A percentile compares a stretch with the other conserved stretches of the same genome.
Conservation (phyloP, 257 asterid genomes). For the Solanum ossicruentum region DNA sequence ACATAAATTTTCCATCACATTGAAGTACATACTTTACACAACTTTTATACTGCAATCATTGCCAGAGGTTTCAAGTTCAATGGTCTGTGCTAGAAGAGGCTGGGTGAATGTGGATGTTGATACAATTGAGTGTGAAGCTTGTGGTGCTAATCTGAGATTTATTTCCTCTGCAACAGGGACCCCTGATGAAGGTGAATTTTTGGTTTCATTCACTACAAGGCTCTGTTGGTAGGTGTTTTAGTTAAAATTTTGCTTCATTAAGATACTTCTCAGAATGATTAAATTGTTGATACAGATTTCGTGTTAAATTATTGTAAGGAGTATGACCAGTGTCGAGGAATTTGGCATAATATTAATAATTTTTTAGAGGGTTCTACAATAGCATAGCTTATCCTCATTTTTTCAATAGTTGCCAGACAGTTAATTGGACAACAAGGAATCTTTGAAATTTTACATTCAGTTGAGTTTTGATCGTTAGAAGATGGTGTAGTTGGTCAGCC, state of each 20-base stretch:
- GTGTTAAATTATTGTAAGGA: not conserved
- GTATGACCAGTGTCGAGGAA: not conserved
- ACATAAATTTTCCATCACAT: not conserved
- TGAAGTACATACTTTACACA: not conserved
- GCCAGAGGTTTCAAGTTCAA: conserved; percentile 72
- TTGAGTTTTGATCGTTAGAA: not conserved
- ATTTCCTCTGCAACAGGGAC: conserved; percentile 51
- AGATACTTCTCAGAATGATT: not conserved
- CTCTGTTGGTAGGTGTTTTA: not conserved
- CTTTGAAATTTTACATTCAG: not conserved
- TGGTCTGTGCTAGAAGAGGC: conserved; percentile 97
- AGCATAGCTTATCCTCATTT: not conserved
- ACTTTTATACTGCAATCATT: conserved; percentile 6
- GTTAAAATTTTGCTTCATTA: not conserved
- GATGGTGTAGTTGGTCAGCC: not conserved
- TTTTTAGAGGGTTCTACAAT: not conserved
- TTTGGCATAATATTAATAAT: not conserved
- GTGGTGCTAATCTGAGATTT: conserved; percentile 68
- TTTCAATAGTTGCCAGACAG: not conserved
- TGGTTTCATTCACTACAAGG: not conserved
- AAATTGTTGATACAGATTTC: not conserved
- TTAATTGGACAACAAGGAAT: not conserved
- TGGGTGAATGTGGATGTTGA: conserved; percentile 90
- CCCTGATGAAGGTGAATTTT: conserved; percentile 65
- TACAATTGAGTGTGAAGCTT: conserved; percentile 87